phyloP scores from a whole-genome alignment of 371 early-diverging fungal genomes.

The Mortierella sp. region DNA sequence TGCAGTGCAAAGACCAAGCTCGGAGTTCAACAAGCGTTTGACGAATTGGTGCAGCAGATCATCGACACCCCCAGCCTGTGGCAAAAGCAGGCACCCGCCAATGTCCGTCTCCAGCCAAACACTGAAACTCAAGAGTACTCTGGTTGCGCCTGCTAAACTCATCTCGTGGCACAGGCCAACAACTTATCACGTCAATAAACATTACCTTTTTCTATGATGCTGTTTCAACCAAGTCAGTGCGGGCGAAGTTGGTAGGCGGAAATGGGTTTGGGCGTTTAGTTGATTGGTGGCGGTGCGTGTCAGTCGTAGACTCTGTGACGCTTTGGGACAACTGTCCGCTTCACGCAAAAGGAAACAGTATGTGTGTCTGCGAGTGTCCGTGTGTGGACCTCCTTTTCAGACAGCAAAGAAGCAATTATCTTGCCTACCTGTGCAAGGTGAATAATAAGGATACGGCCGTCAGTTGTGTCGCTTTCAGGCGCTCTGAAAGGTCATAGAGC shows the following conservation, averaged over 20 bases:
- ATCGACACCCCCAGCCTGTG: constrained; percentile 85
- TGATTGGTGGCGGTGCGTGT: constrained; percentile 1
- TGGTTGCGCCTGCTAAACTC: constrained; percentile 50
- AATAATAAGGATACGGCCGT: not conserved
- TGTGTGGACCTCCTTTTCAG: not conserved
- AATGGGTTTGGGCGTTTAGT: not conserved
- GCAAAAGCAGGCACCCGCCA: constrained; percentile 73
- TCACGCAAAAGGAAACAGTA: not conserved
- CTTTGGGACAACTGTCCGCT: not conserved
- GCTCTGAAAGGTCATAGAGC: not conserved
- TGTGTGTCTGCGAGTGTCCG: too few species aligned
- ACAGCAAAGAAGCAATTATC: not conserved
- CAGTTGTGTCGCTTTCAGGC: not conserved
- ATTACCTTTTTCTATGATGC: not conserved
- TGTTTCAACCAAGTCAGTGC: constrained; percentile 1
- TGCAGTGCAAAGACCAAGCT: constrained; percentile 94
- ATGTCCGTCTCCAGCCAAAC: constrained; percentile 52
- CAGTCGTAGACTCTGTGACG: not conserved
- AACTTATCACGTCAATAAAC: not conserved
- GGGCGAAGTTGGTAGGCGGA: not conserved
- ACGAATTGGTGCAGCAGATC: constrained; percentile 91
- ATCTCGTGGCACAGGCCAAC: not conserved
- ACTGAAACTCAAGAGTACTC: constrained; percentile 34
- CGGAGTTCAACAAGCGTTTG: constrained; percentile 91
- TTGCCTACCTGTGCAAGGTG: not conserved